phyloP scores from a whole-genome alignment of 305 asterid species.

The Solanum aculeatissimum region DNA sequence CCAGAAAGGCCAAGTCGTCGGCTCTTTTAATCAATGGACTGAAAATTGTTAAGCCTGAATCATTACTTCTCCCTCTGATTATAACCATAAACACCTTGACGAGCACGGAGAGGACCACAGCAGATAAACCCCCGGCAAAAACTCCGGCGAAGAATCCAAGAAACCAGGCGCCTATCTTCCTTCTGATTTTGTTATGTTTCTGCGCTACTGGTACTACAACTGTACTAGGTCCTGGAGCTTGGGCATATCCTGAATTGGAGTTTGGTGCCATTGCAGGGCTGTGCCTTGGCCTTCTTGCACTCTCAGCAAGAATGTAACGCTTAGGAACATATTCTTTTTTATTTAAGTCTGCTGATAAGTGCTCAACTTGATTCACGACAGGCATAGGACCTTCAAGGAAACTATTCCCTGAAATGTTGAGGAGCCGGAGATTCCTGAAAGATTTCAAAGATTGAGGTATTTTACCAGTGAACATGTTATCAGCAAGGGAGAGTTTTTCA shows the following conservation, averaged over 20 bases:
- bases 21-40: constrained; percentile 49
- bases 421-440: constrained; percentile 46
- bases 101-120: constrained; percentile 21
- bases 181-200: constrained; percentile 5
- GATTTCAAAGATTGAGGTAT: constrained; percentile 51
- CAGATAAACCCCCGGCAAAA: constrained; percentile 27
- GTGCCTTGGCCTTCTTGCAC: constrained; percentile 6
- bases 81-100: constrained; percentile 16
- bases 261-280: constrained; percentile 25
- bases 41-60: constrained; percentile 27
- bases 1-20: constrained; percentile 48
- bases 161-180: constrained; percentile 12
- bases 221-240: constrained; percentile 8
- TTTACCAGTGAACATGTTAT: constrained; percentile 57
- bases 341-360: constrained; percentile 10
- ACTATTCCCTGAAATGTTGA: constrained; percentile 58
- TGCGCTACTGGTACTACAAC: background rate
- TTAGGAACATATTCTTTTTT: constrained; percentile 24
- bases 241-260: background rate
- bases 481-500: constrained; percentile 60
- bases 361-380: constrained; percentile 13
- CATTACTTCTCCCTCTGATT: constrained; percentile 19
- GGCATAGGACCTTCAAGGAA: constrained; percentile 39
- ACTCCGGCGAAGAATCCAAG: constrained; percentile 41
- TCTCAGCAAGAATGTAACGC: constrained; percentile 53